Base-by-base conservation (phyloP, 495 filamentous ascomycete genomes). In the Astrothelium subdiscretum region DNA sequence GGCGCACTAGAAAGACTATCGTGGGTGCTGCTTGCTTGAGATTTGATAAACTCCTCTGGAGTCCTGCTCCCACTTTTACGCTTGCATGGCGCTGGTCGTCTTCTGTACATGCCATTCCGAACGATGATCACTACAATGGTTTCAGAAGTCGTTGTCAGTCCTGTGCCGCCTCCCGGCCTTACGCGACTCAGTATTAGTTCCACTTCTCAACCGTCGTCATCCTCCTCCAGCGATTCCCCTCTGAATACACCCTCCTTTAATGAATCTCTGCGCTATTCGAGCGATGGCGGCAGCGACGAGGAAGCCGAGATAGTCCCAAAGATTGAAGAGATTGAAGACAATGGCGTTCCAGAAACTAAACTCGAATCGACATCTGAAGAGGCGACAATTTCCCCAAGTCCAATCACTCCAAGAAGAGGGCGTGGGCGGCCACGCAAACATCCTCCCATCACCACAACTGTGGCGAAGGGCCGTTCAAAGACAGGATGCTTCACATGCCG, bases 401-500 rank as follows among this genome's bases (percentile, higher is more conserved):
- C 59, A 15, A 32, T 65, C 13, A 51, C 64, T 57, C 68, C 71
- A 29, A 86, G 85, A 67, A 71, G 85, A 62, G 82, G 81, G 18
- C 83, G 91, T 70, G 91, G 91, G 26, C 84, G 91, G 26, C 91
- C 91, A 59, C 79, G 91, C 74, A 95, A 95, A 75, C 84, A 95
- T 69, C 90, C 90, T 18, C 76, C 6, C 68, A 75, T 32, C 76
- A 6, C 78, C 83, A 22, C 58, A 82, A 78, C 72, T 94, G 72
- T 87, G 60, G 84, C 89, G 57, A 94, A 95, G 68, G 89, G 88
- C n/a, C 81, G 91, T 22, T 95, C 90, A 63, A 96, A 96, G 78
- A 96, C 91, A 2, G 91, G 91, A 0, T 96, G 91, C 74, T 87
- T 94, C 62, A 96, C 91, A 57, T 97, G 91, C 77, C 82, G 91